phyloP scores from a whole-genome alignment of 768 basidiomycete species.

The Leccinum longicurvipes region DNA sequence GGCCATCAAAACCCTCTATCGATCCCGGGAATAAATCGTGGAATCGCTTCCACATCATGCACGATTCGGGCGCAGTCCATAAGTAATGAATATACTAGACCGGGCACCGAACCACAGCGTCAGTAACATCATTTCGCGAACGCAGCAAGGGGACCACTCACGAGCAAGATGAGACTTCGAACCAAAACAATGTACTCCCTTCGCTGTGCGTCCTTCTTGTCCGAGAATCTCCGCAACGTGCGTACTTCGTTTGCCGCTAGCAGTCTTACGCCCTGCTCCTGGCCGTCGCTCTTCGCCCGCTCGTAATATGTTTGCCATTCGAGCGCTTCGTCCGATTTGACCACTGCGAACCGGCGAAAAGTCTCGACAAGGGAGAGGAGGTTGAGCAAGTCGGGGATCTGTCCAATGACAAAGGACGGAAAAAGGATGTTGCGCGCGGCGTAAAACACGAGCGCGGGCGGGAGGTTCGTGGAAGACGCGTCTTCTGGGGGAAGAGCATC shows the following conservation, averaged over 20 bases:
- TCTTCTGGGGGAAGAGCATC: neutral
- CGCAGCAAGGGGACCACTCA: conserved; percentile 1
- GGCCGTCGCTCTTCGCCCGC: conserved; percentile 1
- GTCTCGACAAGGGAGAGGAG: conserved; percentile 22
- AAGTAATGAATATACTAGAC: conserved; percentile 28
- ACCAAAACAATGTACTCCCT: conserved; percentile 24
- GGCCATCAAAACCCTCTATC: neutral
- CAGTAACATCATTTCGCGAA: neutral
- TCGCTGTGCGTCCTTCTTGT: conserved; percentile 13
- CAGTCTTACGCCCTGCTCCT: conserved; percentile 10
- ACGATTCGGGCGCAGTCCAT: conserved; percentile 28
- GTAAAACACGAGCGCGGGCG: conserved; percentile 25
- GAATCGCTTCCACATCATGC: conserved; percentile 16
- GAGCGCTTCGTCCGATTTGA: conserved; percentile 19
- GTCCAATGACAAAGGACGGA: conserved; percentile 29
- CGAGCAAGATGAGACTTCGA: conserved; percentile 19
- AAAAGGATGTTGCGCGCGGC: conserved; percentile 27
- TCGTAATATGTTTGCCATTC: conserved; percentile 27
- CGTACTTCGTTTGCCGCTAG: conserved; percentile 19
- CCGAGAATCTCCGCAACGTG: conserved; percentile 8
- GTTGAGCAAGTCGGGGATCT: conserved; percentile 30
- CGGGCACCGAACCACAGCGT: neutral
- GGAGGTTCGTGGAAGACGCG: neutral
- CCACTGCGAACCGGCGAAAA: conserved; percentile 16
- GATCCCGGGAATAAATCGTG: conserved; percentile 30